A percentile compares a stretch with the other conserved stretches of the same genome.
Conservation (phyloP, 2,329 filamentous ascomycete genomes). For the Trichoderma pleuroti region DNA sequence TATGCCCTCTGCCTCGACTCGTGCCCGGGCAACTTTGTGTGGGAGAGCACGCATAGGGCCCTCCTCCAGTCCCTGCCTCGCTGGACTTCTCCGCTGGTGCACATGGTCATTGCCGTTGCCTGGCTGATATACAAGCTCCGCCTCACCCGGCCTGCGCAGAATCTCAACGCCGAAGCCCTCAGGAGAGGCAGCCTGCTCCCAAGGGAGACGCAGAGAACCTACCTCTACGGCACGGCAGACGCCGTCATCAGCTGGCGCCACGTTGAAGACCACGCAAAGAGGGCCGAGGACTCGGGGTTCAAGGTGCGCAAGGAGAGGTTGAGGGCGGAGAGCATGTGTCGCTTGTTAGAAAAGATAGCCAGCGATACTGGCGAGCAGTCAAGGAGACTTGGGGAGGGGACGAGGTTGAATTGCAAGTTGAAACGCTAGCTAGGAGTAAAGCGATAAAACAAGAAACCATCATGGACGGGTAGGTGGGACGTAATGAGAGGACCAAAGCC, state of each 20-base stretch:
- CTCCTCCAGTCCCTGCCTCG: constrained; percentile 36
- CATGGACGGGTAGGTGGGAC: neutral
- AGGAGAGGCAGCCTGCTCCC: constrained; percentile 34
- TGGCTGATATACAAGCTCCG: constrained; percentile 32
- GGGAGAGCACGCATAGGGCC: constrained; percentile 38
- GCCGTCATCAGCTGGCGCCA: constrained; percentile 44
- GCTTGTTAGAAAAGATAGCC: constrained; percentile 43
- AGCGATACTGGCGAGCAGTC: constrained; percentile 50
- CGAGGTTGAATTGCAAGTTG: constrained; percentile 19
- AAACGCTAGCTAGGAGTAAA: neutral
- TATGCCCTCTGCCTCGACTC: constrained; percentile 48
- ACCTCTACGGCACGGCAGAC: constrained; percentile 51
- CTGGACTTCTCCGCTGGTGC: constrained; percentile 35
- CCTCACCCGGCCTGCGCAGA: constrained; percentile 31
- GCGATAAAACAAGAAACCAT: neutral
- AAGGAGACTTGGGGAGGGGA: constrained; percentile 44
- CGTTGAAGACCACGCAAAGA: constrained; percentile 46
- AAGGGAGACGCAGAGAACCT: constrained; percentile 45
- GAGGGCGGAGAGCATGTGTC: constrained; percentile 48
- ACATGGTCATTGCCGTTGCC: constrained; percentile 33
- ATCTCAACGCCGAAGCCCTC: constrained; percentile 36
- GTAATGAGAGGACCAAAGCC: neutral
- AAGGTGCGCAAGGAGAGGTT: constrained; percentile 43
- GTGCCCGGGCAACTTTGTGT: constrained; percentile 44
- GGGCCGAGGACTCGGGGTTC: constrained; percentile 40